These are phyloP conservation scores for Sinapis alba DNA, from an alignment of 441 rosid genomes.

Conservation along the genomic window DNA sequence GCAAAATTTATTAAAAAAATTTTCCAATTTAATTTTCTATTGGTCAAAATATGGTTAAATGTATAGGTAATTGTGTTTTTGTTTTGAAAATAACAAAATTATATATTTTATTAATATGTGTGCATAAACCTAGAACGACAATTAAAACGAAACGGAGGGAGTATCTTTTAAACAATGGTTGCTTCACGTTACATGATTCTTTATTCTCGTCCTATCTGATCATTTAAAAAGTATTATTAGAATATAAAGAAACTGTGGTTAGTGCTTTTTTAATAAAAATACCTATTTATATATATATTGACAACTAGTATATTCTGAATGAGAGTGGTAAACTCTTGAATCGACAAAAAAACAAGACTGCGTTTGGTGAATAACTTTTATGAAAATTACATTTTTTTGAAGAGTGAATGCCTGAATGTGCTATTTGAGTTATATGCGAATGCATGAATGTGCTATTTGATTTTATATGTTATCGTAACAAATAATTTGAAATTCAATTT, in stretches of 20 bases:
- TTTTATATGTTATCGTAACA: neutral
- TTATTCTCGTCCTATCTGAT: constrained; percentile 22
- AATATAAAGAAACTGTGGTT: neutral
- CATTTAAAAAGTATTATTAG: neutral
- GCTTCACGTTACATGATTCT: constrained; percentile 28
- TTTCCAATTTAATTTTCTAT: no score
- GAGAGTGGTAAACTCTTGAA: constrained; percentile 24
- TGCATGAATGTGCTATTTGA: no score
- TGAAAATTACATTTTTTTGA: neutral
- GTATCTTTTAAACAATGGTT: neutral
- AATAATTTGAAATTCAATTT: constrained; percentile 22
- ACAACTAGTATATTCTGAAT: neutral
- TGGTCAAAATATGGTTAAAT: no score
- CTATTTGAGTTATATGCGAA: neutral
- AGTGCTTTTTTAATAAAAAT: neutral
- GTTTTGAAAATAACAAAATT: no score
- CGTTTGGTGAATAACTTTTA: neutral
- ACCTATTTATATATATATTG: neutral
- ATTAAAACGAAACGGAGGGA: no score
- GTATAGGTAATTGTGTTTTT: no score
- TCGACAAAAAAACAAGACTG: constrained; percentile 1
- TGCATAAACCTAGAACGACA: no score
- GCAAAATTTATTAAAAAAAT: no score
- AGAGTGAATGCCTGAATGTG: constrained; percentile 5
- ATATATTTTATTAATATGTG: no score